These are phyloP conservation scores for Mycena pura DNA, from an alignment of 768 basidiomycete species.

Conservation along the genomic window DNA sequence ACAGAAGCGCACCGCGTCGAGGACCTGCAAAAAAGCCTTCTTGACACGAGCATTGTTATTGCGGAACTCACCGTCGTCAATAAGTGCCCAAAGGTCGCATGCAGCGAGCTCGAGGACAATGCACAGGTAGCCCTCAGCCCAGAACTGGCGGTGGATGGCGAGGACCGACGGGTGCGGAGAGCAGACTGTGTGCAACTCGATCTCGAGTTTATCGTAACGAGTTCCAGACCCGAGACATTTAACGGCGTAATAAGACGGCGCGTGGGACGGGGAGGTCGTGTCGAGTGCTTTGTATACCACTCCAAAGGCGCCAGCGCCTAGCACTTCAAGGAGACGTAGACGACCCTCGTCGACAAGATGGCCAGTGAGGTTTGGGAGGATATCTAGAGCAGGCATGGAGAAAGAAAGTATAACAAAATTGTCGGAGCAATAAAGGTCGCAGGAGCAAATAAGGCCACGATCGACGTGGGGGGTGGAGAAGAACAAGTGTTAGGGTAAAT, in stretches of 20 bases:
- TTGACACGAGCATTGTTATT: constrained; percentile 53
- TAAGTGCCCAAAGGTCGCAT: constrained; percentile 58
- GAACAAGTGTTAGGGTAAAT: no score
- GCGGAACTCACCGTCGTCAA: constrained; percentile 42
- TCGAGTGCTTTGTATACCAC: constrained; percentile 6
- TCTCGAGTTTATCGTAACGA: constrained; percentile 55
- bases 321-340: not conserved
- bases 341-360: constrained; percentile 11
- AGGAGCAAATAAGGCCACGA: no score
- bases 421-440: no score
- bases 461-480: no score
- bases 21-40: constrained; percentile 62
- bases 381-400: no score
- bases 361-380: no score
- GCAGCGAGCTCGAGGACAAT: constrained; percentile 36
- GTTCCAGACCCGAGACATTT: constrained; percentile 56
- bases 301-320: constrained; percentile 6
- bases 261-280: not conserved
- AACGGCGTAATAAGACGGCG: constrained; percentile 41
- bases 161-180: constrained; percentile 47
- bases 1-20: constrained; percentile 69
- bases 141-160: constrained; percentile 54
- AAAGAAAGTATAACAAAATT: no score
- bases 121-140: constrained; percentile 39
- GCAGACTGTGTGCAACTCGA: constrained; percentile 40